A percentile compares a stretch with the other conserved stretches of the same genome.
Evolutionary conservation across 768 basidiomycete species (phyloP).

Genomic region (Amanita exitialis): DNA sequence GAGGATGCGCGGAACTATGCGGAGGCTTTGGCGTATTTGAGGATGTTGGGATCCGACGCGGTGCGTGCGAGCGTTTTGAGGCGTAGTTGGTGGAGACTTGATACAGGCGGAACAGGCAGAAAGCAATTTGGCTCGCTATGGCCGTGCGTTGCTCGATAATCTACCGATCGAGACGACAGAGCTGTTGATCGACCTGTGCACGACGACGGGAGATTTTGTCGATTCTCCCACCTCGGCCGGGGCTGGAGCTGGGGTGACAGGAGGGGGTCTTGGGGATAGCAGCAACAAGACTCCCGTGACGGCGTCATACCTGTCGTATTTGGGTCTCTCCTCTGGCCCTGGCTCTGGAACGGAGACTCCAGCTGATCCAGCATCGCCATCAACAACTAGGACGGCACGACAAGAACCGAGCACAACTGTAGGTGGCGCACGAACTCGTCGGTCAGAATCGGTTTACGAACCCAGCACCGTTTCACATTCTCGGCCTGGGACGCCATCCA

Average conservation of each 20-base stretch:
- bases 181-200: slow-evolving; percentile 87
- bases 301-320: slow-evolving; percentile 71
- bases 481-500: slow-evolving; percentile 2
- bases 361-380: neutral
- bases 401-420: neutral
- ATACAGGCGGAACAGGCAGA: slow-evolving; percentile 47
- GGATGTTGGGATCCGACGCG: slow-evolving; percentile 66
- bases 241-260: no score
- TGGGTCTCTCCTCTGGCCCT: slow-evolving; percentile 34
- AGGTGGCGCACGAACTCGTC: no score
- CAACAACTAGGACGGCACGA: neutral
- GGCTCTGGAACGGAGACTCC: no score
- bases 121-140: slow-evolving; percentile 79
- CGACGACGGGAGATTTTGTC: slow-evolving; percentile 42
- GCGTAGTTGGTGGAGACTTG: neutral
- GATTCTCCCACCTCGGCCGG: slow-evolving; percentile 2
- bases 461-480: neutral
- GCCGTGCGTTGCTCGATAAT: slow-evolving; percentile 71
- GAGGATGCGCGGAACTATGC: slow-evolving; percentile 80
- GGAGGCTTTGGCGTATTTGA: slow-evolving; percentile 76
- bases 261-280: no score
- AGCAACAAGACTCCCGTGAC: no score
- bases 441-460: neutral
- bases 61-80: slow-evolving; percentile 34
- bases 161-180: slow-evolving; percentile 86